Evolutionary conservation across 1,139 yeast species (phyloP).

Genomic region (Geotrichum fermentans): DNA sequence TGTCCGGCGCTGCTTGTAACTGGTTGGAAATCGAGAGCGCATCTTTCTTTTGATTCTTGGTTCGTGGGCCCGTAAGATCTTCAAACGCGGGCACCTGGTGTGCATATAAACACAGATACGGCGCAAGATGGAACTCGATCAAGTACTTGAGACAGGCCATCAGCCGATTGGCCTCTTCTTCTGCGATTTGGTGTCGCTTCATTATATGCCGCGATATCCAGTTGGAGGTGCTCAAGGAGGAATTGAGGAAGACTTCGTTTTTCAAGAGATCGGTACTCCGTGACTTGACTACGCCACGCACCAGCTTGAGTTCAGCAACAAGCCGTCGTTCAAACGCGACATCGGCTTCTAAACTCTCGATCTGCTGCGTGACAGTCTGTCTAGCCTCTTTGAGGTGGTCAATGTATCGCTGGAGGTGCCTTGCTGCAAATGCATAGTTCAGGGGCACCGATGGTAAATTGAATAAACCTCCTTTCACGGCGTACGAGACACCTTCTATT

Average conservation of each 20-base stretch:
- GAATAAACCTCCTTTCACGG: slow-evolving; percentile 7
- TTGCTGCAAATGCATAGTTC: slow-evolving; percentile 2
- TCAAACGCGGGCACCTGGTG: not conserved
- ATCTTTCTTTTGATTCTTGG: not conserved
- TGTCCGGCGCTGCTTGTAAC: not conserved
- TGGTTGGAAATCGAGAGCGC: slow-evolving; percentile 1
- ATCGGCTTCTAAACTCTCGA: not conserved
- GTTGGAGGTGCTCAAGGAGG: not conserved
- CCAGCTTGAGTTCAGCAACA: slow-evolving; percentile 1
- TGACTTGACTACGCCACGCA: not conserved
- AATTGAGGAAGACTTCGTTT: not conserved
- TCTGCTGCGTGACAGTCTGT: not conserved
- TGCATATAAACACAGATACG: slow-evolving; percentile 4
- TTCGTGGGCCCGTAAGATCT: not conserved
- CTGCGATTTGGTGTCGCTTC: not conserved
- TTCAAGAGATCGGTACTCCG: not conserved
- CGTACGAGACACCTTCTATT: slow-evolving; percentile 2
- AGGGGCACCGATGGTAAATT: slow-evolving; percentile 6
- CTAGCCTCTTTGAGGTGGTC: slow-evolving; percentile 1
- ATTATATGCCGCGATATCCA: not conserved
- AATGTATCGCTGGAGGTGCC: slow-evolving; percentile 10
- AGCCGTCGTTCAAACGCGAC: slow-evolving; percentile 7
- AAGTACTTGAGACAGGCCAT: slow-evolving; percentile 10
- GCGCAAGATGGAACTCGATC: slow-evolving; percentile 6
- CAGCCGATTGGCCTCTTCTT: not conserved